Base-by-base conservation (phyloP, 2,329 filamentous ascomycete species). In the Lojkania enalia region DNA sequence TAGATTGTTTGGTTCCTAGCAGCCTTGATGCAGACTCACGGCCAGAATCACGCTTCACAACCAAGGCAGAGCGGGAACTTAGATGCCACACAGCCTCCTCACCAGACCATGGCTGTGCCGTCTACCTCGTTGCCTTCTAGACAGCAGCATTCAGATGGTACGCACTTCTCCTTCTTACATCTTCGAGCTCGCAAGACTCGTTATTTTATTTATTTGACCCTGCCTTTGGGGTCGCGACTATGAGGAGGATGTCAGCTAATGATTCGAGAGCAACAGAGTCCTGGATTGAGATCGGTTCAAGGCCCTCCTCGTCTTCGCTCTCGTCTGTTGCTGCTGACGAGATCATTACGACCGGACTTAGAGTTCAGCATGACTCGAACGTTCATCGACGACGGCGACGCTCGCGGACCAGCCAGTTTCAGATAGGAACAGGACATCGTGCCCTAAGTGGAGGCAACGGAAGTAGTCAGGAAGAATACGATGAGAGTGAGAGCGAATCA, bases 401-500 rank as follows among this genome's bases (percentile, higher is more conserved):
- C 71, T 39, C 67, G 68, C 55, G 70, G 66, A 64, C 72, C 61
- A 42, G 61, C 14, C 61, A 58, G 31, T 67, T 70, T 46, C 61
- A 60, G 9, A 49, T 65, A 43, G 67, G 64, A 35, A 63, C 63
- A 15, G 61, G 63, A 30, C 52, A 65, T 33, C 72, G 74, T 30
- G 72, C 79, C 13, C 64, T 70, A 20, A 77, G 73, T 48, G 61
- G 66, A 5, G 61, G 57, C 37, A 66, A 61, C 31, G 75, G 73
- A 23, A 95, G 90, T 70, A 95, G 91, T 61, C 90, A 96, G 67
- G 91, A 96, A 58, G 91, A 96, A 72, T 95, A 95, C 61, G 90
- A 95, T 23, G 90, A 96, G 74, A 95, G 87, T 51, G 90, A 95
- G 68, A 95, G 81, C 70, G 91, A 96, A 51, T 90, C 90, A 31